Base-by-base conservation (phyloP, 179 eudicot genomes). In the Beta macrorhiza region DNA sequence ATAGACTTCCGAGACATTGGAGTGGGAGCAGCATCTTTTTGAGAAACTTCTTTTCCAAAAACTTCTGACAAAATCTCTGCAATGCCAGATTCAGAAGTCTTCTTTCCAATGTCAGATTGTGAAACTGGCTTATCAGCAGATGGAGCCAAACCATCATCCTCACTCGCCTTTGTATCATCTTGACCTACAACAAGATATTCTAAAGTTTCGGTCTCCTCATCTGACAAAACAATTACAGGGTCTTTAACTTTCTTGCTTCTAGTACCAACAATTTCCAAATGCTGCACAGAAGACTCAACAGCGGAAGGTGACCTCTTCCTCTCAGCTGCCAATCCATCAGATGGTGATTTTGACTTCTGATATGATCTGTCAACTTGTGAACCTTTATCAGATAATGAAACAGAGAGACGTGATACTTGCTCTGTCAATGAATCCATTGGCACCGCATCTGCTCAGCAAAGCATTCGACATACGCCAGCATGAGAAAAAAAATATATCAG, bases 401-500 rank as follows among this genome's bases (percentile, higher is more conserved):
- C 87, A 79, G 97, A 93, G 82, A 97, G 97, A 19, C 80, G 80
- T 76, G 88, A 89, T 59, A 91, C 90, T 76, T 93, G 92, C 83
- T 90, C 89, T 42, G 53, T 77, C 88, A 97, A 80, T 76, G 88
- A 89, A 85, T 88, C 95, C 82, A 90, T 72, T 64, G 89, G 83
- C 81, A 94, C 78, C 72, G 80, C 84, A 59, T 92, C 99, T 97
- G 93, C 82, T 86, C 49, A 76, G 65, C 72, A 81, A 79, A 69
- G 62, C 67, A 58, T 47, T 78, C 75, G 9, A 72, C 64, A 75
- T 67, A 44, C 68, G 25, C 72, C 72, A 86, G 75, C 69, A 83
- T 22, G 49, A 64, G 78, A 78, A 57, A 19, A 57, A 19, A 5
- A 4, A 80, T 14, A 8, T 20, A 67, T 62, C 57, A 75, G 45